Conservation (phyloP, 495 filamentous ascomycete species). For the Annulohypoxylon bovei region DNA sequence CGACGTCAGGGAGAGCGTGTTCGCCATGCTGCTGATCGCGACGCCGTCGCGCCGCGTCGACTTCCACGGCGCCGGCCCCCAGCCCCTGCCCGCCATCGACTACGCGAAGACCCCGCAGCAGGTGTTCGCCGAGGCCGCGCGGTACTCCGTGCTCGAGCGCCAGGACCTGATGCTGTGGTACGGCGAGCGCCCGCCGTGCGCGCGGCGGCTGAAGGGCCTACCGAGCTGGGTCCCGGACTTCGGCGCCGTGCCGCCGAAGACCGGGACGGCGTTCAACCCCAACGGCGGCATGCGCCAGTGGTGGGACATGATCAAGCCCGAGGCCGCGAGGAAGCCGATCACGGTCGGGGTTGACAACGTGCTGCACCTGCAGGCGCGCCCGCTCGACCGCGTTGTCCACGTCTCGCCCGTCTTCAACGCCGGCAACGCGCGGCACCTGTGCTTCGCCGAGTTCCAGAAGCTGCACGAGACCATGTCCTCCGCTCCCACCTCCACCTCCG, state of each 20-base stretch:
- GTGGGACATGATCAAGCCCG: constrained; percentile 29
- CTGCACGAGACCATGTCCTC: background rate
- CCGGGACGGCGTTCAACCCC: background rate
- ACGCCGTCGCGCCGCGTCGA: constrained; percentile 21
- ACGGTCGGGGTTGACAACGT: background rate
- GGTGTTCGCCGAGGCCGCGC: constrained; percentile 24
- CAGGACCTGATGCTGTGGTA: constrained; percentile 35
- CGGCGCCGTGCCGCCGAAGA: constrained; percentile 17
- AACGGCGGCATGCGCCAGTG: constrained; percentile 26
- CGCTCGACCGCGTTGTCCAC: constrained; percentile 38
- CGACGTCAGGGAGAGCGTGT: constrained; percentile 34
- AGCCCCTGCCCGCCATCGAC: constrained; percentile 35
- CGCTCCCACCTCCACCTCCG: background rate
- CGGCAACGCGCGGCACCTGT: constrained; percentile 28
- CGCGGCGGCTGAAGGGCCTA: constrained; percentile 24
- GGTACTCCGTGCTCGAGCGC: constrained; percentile 31
- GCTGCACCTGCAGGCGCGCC: constrained; percentile 29
- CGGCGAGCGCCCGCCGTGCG: constrained; percentile 25
- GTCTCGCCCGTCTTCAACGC: constrained; percentile 37
- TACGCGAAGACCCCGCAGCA: constrained; percentile 32
- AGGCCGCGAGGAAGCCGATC: constrained; percentile 21
- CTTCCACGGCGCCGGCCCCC: constrained; percentile 24
- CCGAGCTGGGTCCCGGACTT: constrained; percentile 45
- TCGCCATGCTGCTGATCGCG: constrained; percentile 33
- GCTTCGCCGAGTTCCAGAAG: constrained; percentile 25